Base-by-base conservation (phyloP, 306 rosid genomes). In the Dalbergia oliveri region DNA sequence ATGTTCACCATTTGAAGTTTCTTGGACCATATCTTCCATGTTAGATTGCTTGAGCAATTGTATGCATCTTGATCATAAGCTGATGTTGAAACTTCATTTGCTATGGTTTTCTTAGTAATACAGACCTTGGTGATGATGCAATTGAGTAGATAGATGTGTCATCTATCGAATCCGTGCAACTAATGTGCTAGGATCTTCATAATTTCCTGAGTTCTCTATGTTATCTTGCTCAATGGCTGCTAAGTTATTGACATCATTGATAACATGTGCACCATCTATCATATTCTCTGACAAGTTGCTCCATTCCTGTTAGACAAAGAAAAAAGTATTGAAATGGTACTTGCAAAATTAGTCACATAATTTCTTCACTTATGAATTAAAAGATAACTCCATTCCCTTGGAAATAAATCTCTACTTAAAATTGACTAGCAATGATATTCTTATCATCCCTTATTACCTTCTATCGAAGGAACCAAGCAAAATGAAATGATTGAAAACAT, bases 51-150 rank as follows among this genome's bases (percentile, higher is more conserved):
- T 75, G 67, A 64, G 53, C 60, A 60, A 19, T 79, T 12, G 23
- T 41, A 15, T 59, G 43, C 47, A 74, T 39, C 45, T 33, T 76
- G 85, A 75, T 64, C 75, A 59, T 23, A 79, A 72, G 44, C 15
- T 31, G 84, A 76, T n/a, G 85, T 71, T 11, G 84, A 57, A 47
- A 47, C 53, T 11, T 79, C 86, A 26, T 87, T 82, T 67, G 2
- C 12, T 2, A 26, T 5, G 16, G 50, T 65, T 15, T 79, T 72
- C 57, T 84, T 85, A 49, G 72, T 69, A 83, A 61, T 11, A 84
- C 75, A 16, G 87, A 84, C 31, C 80, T 86, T 26, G 90, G 93
- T 37, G 93, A 83, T 19, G 89, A 81, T 63, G 92, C 45, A 72
- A 75, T 57, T 54, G 86, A 78, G 72, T 56, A 53, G 12, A 35